phyloP scores from a whole-genome alignment of 2,329 filamentous ascomycete species.

The Apiospora pterosperma region DNA sequence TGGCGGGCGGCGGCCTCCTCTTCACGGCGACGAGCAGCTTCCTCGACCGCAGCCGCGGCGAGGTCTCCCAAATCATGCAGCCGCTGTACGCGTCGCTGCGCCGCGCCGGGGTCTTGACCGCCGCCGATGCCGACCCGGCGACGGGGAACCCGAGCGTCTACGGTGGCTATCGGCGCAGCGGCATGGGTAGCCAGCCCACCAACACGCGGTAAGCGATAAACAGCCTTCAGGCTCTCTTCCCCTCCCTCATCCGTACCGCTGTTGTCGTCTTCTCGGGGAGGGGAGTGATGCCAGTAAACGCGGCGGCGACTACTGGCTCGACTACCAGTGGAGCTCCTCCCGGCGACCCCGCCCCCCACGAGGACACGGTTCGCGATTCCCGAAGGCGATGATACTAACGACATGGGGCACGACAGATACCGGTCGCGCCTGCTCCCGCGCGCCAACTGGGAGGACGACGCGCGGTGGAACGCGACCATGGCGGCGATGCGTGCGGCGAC shows the following conservation, averaged over 20 bases:
- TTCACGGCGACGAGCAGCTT: slow-evolving; percentile 32
- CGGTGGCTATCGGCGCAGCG: slow-evolving; percentile 21
- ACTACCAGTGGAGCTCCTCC: too few relatives aligned
- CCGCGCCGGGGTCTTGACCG: slow-evolving; percentile 22
- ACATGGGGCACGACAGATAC: background rate
- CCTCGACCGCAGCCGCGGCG: slow-evolving; percentile 20
- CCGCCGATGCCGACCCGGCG: slow-evolving; percentile 20
- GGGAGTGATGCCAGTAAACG: too few relatives aligned
- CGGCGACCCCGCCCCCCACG: too few relatives aligned
- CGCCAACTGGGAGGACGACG: slow-evolving; percentile 20
- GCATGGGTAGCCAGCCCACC: slow-evolving; percentile 24
- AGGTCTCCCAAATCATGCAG: slow-evolving; percentile 26
- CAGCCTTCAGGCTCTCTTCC: too few relatives aligned
- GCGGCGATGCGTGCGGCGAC: slow-evolving; percentile 30
- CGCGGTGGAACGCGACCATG: slow-evolving; percentile 21
- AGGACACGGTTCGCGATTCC: too few relatives aligned
- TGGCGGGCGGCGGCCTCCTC: slow-evolving; percentile 24
- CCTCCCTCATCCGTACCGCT: too few relatives aligned
- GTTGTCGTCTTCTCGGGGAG: too few relatives aligned
- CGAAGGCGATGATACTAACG: background rate
- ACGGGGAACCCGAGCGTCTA: slow-evolving; percentile 18
- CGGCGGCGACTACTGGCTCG: too few relatives aligned
- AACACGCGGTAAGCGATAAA: slow-evolving; percentile 26
- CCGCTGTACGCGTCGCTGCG: slow-evolving; percentile 29
- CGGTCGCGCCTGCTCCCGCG: slow-evolving; percentile 28